Evolutionary conservation across 495 filamentous ascomycete genomes (phyloP), one percentile per base, ranked within the genome.

Genomic region (Cladorrhinum samala): DNA sequence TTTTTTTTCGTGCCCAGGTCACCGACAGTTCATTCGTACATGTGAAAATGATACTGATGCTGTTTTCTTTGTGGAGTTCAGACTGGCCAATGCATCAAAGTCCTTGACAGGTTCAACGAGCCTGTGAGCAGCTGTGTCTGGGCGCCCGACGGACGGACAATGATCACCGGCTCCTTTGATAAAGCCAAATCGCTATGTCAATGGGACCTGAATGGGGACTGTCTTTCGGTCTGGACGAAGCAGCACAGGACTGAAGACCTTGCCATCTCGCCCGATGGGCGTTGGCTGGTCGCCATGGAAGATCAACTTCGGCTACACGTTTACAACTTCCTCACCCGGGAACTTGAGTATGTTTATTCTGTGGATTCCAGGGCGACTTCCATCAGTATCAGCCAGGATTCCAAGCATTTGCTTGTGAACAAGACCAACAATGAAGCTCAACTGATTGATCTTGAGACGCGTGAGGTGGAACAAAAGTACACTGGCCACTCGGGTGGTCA

Each of bases 91-190:
- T 81, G 81, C 48, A 68, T 91, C 24, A 65, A 77, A 30, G 79
- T 72, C 3, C 76, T 94, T 39, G 76, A 84, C 38, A 77, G 83
- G 9, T 89, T 89, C 61, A 76, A 77, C 8, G 83, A 96, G 52
- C 86, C 88, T 3, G 91, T 96, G 11, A 93, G 88, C 14, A 81
- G 87, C 42, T 91, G 89, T 45, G 84, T 83, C 13, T 98, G 94
- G 94, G 78, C 86, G 6, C 80, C 86, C 5, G 85, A 94, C 66
- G 84, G 87, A 2, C 69, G 85, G 45, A 80, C 80, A 0, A 88
- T 98, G 58, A 78, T 97, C 39, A 89, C 87, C 2, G 89, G 88
- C 7, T 86, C 87, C 21, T 79, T 94, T 17, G 88, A 94, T 58
- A 74, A 77, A 36, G 72, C 70, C 16, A 73, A 78, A 24, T 81